phyloP scores from a whole-genome alignment of 1,139 yeast species.

The Saccharomyces hybrid region DNA sequence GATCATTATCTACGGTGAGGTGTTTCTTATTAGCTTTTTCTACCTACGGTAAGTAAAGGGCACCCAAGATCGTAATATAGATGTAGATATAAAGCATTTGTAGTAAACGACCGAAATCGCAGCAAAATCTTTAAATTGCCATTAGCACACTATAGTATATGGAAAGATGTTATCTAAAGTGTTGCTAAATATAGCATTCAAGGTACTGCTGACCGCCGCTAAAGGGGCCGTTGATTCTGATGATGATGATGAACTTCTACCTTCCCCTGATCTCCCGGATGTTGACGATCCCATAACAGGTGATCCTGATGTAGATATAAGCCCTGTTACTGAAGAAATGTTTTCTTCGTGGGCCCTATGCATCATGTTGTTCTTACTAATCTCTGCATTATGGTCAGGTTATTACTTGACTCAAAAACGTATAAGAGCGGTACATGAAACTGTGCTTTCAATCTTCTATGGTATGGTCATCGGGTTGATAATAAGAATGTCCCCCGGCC shows the following conservation, averaged over 20 bases:
- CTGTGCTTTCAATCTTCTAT: constrained; percentile 88
- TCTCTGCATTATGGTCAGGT: constrained; percentile 90
- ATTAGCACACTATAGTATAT: background rate
- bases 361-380: constrained; percentile 69
- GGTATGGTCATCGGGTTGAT: constrained; percentile 95
- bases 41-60: background rate
- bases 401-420: constrained; percentile 86
- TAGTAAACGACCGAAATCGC: background rate
- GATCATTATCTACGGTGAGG: background rate
- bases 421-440: constrained; percentile 92
- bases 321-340: constrained; percentile 92
- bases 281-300: constrained; percentile 21
- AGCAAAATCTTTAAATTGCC: constrained; percentile 1
- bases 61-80: background rate
- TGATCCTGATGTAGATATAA: constrained; percentile 45
- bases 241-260: constrained; percentile 24
- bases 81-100: background rate
- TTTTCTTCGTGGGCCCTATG: constrained; percentile 96
- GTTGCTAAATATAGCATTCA: constrained; percentile 10
- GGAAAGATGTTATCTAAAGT: constrained; percentile 9
- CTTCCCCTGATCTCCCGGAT: constrained; percentile 19
- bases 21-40: background rate
- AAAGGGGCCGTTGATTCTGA: constrained; percentile 19
- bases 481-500: constrained; percentile 88
- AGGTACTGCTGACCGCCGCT: constrained; percentile 13